These are phyloP conservation scores for Kockiozyma suomiensis DNA, from an alignment of 805 yeast species.

Conservation along the genomic window DNA sequence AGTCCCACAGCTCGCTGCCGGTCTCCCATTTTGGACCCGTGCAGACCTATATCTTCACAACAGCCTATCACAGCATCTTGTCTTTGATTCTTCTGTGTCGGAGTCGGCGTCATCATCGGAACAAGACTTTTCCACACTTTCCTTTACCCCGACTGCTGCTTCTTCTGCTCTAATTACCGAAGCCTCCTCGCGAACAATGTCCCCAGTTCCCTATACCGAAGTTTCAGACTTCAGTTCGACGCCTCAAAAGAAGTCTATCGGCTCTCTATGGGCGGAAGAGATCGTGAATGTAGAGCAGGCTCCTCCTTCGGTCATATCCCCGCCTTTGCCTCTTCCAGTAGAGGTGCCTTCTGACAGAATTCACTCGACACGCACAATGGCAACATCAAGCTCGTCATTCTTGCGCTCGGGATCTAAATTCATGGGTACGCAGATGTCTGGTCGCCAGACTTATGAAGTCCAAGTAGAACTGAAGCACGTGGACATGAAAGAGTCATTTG, in stretches of 20 bases:
- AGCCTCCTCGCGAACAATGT: slow-evolving; percentile 3
- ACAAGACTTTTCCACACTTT: background rate
- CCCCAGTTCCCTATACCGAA: slow-evolving; percentile 12
- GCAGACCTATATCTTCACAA: background rate
- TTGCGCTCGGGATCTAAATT: slow-evolving; percentile 65
- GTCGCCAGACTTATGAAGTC: slow-evolving; percentile 64
- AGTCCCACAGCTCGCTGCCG: slow-evolving; percentile 10
- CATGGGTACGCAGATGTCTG: slow-evolving; percentile 71
- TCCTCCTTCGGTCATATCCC: slow-evolving; percentile 15
- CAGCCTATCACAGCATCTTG: background rate
- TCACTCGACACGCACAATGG: slow-evolving; percentile 15
- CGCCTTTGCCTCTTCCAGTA: slow-evolving; percentile 25
- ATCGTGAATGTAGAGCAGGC: background rate
- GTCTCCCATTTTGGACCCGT: slow-evolving; percentile 13
- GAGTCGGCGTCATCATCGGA: background rate
- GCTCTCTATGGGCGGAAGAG: slow-evolving; percentile 4
- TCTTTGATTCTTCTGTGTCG: background rate
- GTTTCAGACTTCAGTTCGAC: background rate
- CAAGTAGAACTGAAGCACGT: slow-evolving; percentile 68
- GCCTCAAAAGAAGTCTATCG: background rate
- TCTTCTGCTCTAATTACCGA: background rate
- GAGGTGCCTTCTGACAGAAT: slow-evolving; percentile 17
- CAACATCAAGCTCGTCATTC: slow-evolving; percentile 44
- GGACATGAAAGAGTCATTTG: slow-evolving; percentile 56
- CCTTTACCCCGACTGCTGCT: background rate